phyloP scores from a whole-genome alignment of 1,284 basidiomycete genomes.

The Fomitopsis schrenkii region DNA sequence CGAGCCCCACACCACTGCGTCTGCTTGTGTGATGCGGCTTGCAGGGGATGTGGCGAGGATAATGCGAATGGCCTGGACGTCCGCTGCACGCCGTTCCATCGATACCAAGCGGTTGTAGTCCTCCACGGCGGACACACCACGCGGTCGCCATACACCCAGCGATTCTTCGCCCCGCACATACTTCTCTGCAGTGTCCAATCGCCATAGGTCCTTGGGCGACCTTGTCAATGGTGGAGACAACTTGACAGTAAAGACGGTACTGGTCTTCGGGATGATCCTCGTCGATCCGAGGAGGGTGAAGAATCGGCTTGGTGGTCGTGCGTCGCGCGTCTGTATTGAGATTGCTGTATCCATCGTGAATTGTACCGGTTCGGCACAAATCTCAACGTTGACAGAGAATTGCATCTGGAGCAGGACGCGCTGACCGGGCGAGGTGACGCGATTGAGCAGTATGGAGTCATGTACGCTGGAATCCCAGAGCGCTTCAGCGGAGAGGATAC shows the following conservation, averaged over 20 bases:
- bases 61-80: conserved; percentile 85
- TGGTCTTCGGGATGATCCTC: conserved; percentile 73
- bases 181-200: conserved; percentile 90
- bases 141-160: conserved; percentile 80
- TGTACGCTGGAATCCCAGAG: conserved; percentile 95
- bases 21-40: conserved; percentile 42
- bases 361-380: conserved; percentile 77
- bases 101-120: conserved; percentile 74
- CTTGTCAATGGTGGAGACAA: conserved; percentile 85
- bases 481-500: conserved; percentile 62
- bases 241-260: conserved; percentile 76
- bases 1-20: conserved; percentile 57
- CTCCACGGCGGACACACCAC: conserved; percentile 83
- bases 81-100: conserved; percentile 72
- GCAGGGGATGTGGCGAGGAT: conserved; percentile 60
- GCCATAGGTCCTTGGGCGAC: conserved; percentile 88
- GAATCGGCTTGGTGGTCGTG: conserved; percentile 77
- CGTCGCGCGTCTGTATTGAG: conserved; percentile 83
- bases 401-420: conserved; percentile 76
- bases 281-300: conserved; percentile 73
- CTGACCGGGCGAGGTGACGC: conserved; percentile 76
- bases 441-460: conserved; percentile 83
- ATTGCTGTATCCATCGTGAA: conserved; percentile 88
- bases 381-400: conserved; percentile 81
- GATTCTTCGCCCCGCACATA: conserved; percentile 91